Conservation (phyloP, 1,139 yeast genomes). For the Sugiyamaella novakii region DNA sequence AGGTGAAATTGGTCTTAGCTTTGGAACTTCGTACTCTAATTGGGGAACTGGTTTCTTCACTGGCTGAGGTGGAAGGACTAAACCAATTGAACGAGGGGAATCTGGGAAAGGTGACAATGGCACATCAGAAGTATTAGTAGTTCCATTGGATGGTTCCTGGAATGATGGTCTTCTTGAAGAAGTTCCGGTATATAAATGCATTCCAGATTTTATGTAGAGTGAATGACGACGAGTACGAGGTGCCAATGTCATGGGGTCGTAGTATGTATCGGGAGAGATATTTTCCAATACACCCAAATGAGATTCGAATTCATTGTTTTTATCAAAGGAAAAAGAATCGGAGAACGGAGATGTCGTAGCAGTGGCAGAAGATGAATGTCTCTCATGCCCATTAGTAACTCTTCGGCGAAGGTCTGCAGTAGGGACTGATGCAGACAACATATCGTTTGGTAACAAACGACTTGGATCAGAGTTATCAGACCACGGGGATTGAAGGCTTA, state of each 20-base stretch:
- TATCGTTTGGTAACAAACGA: not conserved
- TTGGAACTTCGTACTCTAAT: constrained; percentile 31
- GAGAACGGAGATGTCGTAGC: constrained; percentile 7
- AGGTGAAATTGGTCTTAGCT: constrained; percentile 16
- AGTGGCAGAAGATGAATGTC: not conserved
- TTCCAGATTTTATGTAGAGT: constrained; percentile 30
- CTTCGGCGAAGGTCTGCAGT: not conserved
- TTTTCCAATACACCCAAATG: constrained; percentile 4
- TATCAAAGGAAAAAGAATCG: constrained; percentile 10
- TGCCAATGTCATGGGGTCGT: constrained; percentile 9
- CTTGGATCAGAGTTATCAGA: not conserved
- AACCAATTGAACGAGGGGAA: constrained; percentile 30
- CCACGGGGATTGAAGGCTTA: constrained; percentile 7
- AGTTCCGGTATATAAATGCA: constrained; percentile 22
- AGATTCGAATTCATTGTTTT: constrained; percentile 11
- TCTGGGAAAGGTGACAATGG: constrained; percentile 16
- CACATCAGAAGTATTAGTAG: constrained; percentile 14
- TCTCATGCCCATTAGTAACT: too few relatives aligned
- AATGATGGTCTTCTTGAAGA: constrained; percentile 15
- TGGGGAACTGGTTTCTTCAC: constrained; percentile 17
- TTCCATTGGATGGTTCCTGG: constrained; percentile 7
- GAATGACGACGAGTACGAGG: constrained; percentile 27
- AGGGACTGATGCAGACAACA: constrained; percentile 1
- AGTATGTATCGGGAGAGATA: constrained; percentile 1
- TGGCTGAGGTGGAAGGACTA: constrained; percentile 28